Conservation (phyloP, 2,329 filamentous ascomycete species). For the Botryotinia narcissicola region DNA sequence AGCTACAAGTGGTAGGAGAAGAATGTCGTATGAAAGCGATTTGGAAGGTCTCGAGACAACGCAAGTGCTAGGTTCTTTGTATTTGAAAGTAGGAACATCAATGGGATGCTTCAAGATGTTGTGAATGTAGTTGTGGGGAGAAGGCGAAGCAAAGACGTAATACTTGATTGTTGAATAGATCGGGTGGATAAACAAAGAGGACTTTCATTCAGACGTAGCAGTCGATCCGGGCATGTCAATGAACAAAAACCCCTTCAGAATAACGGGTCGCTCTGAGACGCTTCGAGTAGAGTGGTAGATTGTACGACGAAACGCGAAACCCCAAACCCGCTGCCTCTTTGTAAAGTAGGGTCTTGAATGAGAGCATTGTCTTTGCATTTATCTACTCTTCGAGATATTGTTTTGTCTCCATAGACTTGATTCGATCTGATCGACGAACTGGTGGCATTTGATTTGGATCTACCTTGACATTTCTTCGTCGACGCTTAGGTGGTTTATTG, state of each 20-base stretch:
- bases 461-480: neutral
- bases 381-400: neutral
- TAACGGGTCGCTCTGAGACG: neutral
- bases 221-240: neutral
- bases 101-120: neutral
- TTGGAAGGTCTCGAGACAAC: neutral
- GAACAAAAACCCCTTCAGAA: neutral
- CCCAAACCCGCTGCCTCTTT: neutral
- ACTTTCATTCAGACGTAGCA: neutral
- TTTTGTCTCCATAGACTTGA: neutral
- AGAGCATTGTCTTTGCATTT: neutral
- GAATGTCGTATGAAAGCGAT: neutral
- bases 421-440: neutral
- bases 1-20: neutral
- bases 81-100: neutral
- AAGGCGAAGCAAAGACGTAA: too few species aligned
- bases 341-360: neutral
- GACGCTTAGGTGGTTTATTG: neutral
- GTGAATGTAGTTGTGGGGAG: neutral
- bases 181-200: neutral
- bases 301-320: neutral
- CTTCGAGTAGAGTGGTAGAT: neutral
- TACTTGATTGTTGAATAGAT: neutral
- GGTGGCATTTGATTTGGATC: neutral
- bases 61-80: neutral